Evolutionary conservation across 2,329 filamentous ascomycete genomes (phyloP).

Genomic region (Chaetomium sp.): DNA sequence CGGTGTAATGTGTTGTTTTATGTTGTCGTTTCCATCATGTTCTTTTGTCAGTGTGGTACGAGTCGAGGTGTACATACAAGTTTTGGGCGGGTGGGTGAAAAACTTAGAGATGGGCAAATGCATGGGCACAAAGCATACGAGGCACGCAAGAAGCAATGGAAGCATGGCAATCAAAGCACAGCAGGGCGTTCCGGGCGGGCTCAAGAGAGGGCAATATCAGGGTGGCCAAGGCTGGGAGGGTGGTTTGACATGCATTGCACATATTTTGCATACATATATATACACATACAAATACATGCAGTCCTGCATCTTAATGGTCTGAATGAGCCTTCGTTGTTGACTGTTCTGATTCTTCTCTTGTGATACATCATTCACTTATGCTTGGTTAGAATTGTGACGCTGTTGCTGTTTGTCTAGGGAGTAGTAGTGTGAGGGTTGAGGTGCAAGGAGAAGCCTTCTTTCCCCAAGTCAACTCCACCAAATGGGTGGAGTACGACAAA

Average conservation of each 20-base stretch:
- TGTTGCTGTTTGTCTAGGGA: no score
- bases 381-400: background rate
- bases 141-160: no score
- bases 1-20: background rate
- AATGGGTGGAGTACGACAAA: no score
- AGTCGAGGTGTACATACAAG: background rate
- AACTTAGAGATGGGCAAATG: no score
- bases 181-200: no score
- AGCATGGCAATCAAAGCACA: no score
- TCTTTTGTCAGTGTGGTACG: background rate
- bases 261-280: background rate
- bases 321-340: background rate
- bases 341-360: background rate
- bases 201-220: no score
- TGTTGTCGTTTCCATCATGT: background rate
- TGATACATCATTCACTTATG: background rate
- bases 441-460: no score
- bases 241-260: background rate
- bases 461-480: no score
- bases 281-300: background rate
- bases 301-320: background rate
- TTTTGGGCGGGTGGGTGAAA: no score
- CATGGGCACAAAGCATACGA: no score
- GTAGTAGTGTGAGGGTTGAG: no score
- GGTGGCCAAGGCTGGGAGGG: background rate